Evolutionary conservation across 345 rosid genomes (phyloP).

Genomic region (Eucalyptus pauciflora): DNA sequence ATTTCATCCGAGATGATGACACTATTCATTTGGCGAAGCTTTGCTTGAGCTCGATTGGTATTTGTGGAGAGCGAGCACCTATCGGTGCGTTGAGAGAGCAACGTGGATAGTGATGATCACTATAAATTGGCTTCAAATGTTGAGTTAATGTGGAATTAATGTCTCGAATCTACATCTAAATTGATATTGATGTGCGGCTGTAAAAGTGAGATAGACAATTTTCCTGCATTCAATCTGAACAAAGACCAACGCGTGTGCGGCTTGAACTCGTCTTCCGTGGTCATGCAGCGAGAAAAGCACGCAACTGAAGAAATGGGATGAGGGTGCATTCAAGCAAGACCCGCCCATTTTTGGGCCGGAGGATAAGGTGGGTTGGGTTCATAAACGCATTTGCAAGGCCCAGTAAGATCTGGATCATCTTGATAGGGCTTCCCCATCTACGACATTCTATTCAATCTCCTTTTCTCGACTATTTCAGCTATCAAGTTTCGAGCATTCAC

Average conservation of each 20-base stretch:
- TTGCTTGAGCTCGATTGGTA: too few species aligned
- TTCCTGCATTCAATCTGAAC: not conserved
- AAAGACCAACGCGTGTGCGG: not conserved
- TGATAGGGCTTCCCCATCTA: not conserved
- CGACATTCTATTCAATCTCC: not conserved
- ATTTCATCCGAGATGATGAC: fast-evolving
- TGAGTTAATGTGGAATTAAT: too few species aligned
- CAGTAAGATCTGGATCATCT: not conserved
- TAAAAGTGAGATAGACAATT: too few species aligned
- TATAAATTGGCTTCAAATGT: too few species aligned
- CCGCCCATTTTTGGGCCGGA: not conserved
- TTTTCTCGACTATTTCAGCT: not conserved
- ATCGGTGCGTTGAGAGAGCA: too few species aligned
- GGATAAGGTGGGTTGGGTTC: not conserved
- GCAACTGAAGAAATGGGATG: not conserved
- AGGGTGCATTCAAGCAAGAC: not conserved
- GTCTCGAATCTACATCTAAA: too few species aligned
- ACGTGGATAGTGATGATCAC: too few species aligned
- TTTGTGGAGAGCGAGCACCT: too few species aligned
- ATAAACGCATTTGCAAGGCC: not conserved
- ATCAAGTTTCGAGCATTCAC: not conserved
- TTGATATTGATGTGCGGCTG: too few species aligned
- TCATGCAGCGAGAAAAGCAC: not conserved
- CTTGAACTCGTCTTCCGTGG: not conserved
- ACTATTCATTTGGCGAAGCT: too few species aligned